These are phyloP conservation scores for Hysterangium stoloniferum DNA, from an alignment of 768 basidiomycete species.

Conservation along the genomic window DNA sequence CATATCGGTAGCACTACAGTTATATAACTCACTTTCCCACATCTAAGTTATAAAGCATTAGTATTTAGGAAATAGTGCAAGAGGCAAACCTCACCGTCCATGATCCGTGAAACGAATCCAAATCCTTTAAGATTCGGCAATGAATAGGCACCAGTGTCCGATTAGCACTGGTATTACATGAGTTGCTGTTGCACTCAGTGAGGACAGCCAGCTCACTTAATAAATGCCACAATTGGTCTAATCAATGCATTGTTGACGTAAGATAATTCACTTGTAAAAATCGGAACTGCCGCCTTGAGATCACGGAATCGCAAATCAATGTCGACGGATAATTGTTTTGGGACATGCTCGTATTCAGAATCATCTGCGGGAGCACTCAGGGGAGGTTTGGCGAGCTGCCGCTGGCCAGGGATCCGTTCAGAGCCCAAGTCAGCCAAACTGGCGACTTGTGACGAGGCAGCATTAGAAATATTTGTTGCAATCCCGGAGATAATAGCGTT, in stretches of 20 bases:
- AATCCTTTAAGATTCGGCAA: conserved; percentile 76
- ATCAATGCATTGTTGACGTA: conserved; percentile 91
- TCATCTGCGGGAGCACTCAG: conserved; percentile 59
- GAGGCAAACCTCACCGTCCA: conserved; percentile 69
- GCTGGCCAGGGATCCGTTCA: conserved; percentile 77
- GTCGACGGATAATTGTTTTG: conserved; percentile 62
- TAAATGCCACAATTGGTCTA: conserved; percentile 94
- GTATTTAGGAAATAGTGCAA: conserved; percentile 5
- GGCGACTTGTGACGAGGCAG: conserved; percentile 38
- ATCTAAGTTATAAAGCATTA: conserved; percentile 40
- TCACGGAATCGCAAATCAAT: conserved; percentile 94
- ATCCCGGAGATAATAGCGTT: conserved; percentile 23
- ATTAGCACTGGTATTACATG: conserved; percentile 57
- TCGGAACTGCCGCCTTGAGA: conserved; percentile 88
- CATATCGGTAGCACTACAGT: neutral
- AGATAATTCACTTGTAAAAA: conserved; percentile 82
- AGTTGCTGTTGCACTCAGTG: conserved; percentile 12
- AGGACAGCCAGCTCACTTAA: conserved; percentile 60
- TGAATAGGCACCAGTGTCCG: conserved; percentile 91
- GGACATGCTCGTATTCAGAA: conserved; percentile 20
- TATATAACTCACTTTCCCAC: conserved; percentile 73
- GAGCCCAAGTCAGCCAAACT: conserved; percentile 33
- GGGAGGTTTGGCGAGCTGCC: conserved; percentile 80
- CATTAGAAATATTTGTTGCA: conserved; percentile 9
- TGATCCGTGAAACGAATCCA: conserved; percentile 87